Evolutionary conservation across 2,329 filamentous ascomycete genomes (phyloP).

Genomic region (Ceratocystis diversiconidia): DNA sequence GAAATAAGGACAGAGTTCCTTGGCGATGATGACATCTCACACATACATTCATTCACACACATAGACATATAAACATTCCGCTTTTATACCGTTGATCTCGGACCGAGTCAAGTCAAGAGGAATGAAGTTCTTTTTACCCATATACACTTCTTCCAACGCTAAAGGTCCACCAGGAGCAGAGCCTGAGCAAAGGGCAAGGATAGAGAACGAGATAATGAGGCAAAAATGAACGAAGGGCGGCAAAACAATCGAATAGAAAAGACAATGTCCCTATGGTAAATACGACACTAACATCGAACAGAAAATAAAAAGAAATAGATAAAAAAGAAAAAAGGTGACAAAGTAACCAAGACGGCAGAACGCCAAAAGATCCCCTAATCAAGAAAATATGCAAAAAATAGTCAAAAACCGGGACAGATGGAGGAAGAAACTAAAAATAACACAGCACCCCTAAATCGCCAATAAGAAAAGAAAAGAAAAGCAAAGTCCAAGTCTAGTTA

Average conservation of each 20-base stretch:
- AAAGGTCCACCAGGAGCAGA: not conserved
- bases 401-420: slow-evolving; percentile 3
- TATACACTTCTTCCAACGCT: not conserved
- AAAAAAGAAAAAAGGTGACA: slow-evolving; percentile 12
- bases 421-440: not conserved
- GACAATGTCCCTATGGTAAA: not conserved
- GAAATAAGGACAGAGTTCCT: too few relatives aligned
- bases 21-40: too few relatives aligned
- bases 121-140: too few relatives aligned
- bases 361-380: slow-evolving; percentile 10
- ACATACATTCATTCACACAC: too few relatives aligned
- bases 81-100: too few relatives aligned
- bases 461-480: not conserved
- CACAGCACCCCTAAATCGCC: not conserved
- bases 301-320: not conserved
- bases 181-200: not conserved
- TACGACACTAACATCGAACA: not conserved
- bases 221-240: not conserved
- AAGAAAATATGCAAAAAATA: slow-evolving; percentile 21
- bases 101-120: too few relatives aligned
- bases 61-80: too few relatives aligned
- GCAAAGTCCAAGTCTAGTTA: not conserved
- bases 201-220: too few relatives aligned
- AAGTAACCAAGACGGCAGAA: slow-evolving; percentile 7
- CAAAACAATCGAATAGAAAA: slow-evolving; percentile 5